Evolutionary conservation across 257 asterid genomes (phyloP).

Genomic region (Rubia yunnanensis): DNA sequence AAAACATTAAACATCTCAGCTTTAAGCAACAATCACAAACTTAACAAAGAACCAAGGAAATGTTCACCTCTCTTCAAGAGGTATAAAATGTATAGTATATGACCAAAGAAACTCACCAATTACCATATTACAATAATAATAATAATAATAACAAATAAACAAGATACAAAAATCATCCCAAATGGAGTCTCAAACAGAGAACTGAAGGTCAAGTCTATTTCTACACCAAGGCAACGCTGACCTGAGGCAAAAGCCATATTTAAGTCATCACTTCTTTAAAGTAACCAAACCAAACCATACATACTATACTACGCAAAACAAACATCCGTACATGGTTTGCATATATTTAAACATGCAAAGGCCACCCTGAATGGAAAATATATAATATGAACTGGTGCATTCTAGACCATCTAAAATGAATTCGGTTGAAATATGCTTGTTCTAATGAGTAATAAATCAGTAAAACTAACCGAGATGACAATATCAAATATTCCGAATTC

Average conservation of each 20-base stretch:
- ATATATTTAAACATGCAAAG: too few relatives aligned
- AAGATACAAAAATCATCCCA: not conserved
- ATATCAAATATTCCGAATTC: too few relatives aligned
- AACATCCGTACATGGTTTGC: too few relatives aligned
- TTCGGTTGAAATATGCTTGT: too few relatives aligned
- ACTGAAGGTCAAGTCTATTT: constrained; percentile 33
- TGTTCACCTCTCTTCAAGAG: not conserved
- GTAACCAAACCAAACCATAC: too few relatives aligned
- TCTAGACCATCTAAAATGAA: too few relatives aligned
- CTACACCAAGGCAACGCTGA: constrained; percentile 97
- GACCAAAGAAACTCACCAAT: not conserved
- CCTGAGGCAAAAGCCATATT: constrained; percentile 92
- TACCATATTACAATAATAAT: not conserved
- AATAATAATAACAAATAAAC: not conserved
- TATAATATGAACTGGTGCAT: too few relatives aligned
- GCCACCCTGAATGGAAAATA: too few relatives aligned
- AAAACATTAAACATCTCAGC: not conserved
- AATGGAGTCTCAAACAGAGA: not conserved
- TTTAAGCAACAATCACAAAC: not conserved
- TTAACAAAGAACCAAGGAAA: not conserved
- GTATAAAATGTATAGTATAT: not conserved
- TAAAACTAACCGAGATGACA: too few relatives aligned
- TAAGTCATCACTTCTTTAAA: too few relatives aligned
- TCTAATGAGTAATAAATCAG: too few relatives aligned
- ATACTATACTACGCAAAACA: too few relatives aligned